Base-by-base conservation (phyloP, 139 green algal genomes). In the Micractinium conductrix region DNA sequence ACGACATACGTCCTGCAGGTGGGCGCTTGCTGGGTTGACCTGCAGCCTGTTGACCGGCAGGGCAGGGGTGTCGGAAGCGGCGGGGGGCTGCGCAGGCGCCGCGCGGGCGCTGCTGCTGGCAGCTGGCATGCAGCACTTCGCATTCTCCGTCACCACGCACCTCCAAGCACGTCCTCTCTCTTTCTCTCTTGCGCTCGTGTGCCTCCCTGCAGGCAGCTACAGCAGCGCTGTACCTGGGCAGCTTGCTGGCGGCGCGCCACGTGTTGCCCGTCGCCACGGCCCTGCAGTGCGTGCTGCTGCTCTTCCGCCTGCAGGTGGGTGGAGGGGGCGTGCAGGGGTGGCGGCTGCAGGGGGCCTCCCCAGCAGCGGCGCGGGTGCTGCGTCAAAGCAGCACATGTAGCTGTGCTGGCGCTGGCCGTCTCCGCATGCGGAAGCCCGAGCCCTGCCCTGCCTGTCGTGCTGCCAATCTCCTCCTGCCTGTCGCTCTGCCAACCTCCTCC, bases 211-310 rank as follows among this genome's bases (percentile, higher is more conserved):
- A 78, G 72, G 72, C 26, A 0, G 30, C 38, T 26, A 30, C 48
- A 42, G 44, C 33, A 8, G 24, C 8, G 19, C 50, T 80, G 3
- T 30, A 80, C 74, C 48, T 80, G 2, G 45, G 48, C 16, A 30
- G 74, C 3, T 33, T 48, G 45, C 48, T 48, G 2, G 48, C 17
- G 22, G 74, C 33, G 28, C 17, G 35, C 0, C 48, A 6, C 35
- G 8, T 80, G 48, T 33, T 80, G 0, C 74, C 84, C 10, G 73
- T 92, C 0, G 62, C 85, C 24, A 42, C 84, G 16, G 87, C 90
- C 26, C 12, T 89, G 26, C 90, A 93, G 76, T 91, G 86, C 70
- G 62, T 93, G n/a, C 83, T 92, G 74, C 88, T 92, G 35, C 55
- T 88, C 9, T 86, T 90, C 19, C 48, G 74, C 33, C 74, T 80